A percentile compares a stretch with the other conserved stretches of the same genome.
phyloP scores from a whole-genome alignment of 208 protist genomes.

The Leishmania gerbilli region DNA sequence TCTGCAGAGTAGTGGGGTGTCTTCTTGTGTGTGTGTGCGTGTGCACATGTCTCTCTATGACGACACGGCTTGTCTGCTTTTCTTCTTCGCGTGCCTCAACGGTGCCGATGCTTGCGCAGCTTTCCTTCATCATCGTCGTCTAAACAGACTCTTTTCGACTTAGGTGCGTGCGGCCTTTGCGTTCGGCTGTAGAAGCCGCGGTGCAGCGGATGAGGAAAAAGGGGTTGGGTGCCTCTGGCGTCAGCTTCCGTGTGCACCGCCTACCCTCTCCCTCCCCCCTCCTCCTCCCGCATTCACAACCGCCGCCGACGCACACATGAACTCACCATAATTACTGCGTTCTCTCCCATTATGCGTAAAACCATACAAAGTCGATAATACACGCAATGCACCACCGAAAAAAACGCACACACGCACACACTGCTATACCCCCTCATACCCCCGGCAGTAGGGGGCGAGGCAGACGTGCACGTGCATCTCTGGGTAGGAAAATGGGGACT shows the following conservation, averaged over 20 bases:
- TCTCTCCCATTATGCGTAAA: not conserved
- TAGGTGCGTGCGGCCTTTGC: not conserved
- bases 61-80: not conserved
- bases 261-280: not conserved
- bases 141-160: not conserved
- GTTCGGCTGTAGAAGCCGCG: not conserved
- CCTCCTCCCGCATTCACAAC: not conserved
- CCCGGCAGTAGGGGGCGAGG: not conserved
- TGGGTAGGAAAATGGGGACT: not conserved
- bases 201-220: not conserved
- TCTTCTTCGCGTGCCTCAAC: not conserved
- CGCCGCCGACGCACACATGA: not conserved
- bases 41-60: not conserved
- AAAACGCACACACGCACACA: not conserved
- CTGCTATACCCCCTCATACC: not conserved
- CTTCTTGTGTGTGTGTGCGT: not conserved
- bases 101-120: not conserved
- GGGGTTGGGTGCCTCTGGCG: not conserved
- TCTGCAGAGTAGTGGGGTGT: not conserved
- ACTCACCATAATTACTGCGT: not conserved
- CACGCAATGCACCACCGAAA: not conserved
- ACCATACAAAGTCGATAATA: not conserved
- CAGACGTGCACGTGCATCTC: not conserved
- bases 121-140: not conserved
- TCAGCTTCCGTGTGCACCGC: not conserved